These are phyloP conservation scores for Ophiocordyceps robertsii DNA, from an alignment of 2,329 filamentous ascomycete species.

Conservation along the genomic window DNA sequence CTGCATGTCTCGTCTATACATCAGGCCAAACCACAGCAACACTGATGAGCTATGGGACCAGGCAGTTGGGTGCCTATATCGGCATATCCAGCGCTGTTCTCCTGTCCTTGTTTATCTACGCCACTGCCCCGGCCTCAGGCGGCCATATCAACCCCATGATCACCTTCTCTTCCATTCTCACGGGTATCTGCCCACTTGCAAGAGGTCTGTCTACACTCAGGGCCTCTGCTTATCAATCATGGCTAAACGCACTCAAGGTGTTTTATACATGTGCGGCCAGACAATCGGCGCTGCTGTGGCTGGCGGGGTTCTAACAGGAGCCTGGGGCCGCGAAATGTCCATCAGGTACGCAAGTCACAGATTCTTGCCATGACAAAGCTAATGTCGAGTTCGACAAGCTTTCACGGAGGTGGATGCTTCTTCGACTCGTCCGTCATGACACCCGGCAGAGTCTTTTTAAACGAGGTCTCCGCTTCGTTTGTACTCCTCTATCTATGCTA, in stretches of 20 bases:
- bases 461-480: slow-evolving; percentile 29
- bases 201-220: slow-evolving; percentile 12
- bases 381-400: neutral
- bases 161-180: slow-evolving; percentile 36
- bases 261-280: slow-evolving; percentile 33
- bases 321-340: slow-evolving; percentile 19
- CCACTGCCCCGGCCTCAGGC: slow-evolving; percentile 31
- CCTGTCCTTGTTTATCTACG: slow-evolving; percentile 34
- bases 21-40: slow-evolving; percentile 17
- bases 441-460: slow-evolving; percentile 26
- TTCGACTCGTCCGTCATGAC: slow-evolving; percentile 20
- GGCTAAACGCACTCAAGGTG: slow-evolving; percentile 8
- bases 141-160: slow-evolving; percentile 41
- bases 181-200: slow-evolving; percentile 32
- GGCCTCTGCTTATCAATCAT: neutral
- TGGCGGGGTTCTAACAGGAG: slow-evolving; percentile 19
- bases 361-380: neutral
- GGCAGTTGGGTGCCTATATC: slow-evolving; percentile 15
- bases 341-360: no score
- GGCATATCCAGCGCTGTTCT: slow-evolving; percentile 25
- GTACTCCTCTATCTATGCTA: slow-evolving; percentile 27
- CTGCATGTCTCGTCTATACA: slow-evolving; percentile 14
- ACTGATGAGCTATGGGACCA: slow-evolving; percentile 13
- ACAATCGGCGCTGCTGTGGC: slow-evolving; percentile 28
- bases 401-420: slow-evolving; percentile 22